Conservation (phyloP, 768 basidiomycete species). For the Gloeostereum incarnatum region DNA sequence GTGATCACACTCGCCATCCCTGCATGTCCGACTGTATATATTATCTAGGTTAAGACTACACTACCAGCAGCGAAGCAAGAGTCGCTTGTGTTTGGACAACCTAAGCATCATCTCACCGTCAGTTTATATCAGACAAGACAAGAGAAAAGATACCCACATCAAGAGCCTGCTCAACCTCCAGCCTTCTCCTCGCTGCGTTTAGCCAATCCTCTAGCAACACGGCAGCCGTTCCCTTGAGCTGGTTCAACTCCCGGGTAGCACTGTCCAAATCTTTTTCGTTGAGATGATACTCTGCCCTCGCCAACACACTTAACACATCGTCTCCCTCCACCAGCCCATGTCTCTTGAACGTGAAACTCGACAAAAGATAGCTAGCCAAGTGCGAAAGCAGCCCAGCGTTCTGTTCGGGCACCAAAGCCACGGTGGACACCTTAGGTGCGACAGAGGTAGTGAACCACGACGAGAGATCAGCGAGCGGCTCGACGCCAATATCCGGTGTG, state of each 20-base stretch:
- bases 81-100: conserved; percentile 81
- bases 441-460: conserved; percentile 88
- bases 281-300: conserved; percentile 82
- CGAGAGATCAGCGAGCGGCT: conserved; percentile 82
- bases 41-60: conserved; percentile 32
- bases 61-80: conserved; percentile 67
- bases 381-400: conserved; percentile 85
- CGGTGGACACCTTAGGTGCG: conserved; percentile 72
- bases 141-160: conserved; percentile 40
- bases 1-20: too few relatives aligned
- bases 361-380: conserved; percentile 71
- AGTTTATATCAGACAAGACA: conserved; percentile 1
- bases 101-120: conserved; percentile 24
- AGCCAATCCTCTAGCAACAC: conserved; percentile 80
- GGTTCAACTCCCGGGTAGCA: conserved; percentile 87
- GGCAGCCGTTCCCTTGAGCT: conserved; percentile 76
- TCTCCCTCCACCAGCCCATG: conserved; percentile 71
- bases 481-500: conserved; percentile 72
- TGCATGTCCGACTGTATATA: conserved; percentile 6
- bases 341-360: conserved; percentile 69
- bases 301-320: conserved; percentile 81
- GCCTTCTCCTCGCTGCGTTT: conserved; percentile 72
- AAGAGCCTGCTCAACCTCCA: conserved; percentile 90
- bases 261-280: conserved; percentile 89
- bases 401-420: conserved; percentile 90